Base-by-base conservation (phyloP, 768 basidiomycete species). In the Chlorophyllum brunneum region DNA sequence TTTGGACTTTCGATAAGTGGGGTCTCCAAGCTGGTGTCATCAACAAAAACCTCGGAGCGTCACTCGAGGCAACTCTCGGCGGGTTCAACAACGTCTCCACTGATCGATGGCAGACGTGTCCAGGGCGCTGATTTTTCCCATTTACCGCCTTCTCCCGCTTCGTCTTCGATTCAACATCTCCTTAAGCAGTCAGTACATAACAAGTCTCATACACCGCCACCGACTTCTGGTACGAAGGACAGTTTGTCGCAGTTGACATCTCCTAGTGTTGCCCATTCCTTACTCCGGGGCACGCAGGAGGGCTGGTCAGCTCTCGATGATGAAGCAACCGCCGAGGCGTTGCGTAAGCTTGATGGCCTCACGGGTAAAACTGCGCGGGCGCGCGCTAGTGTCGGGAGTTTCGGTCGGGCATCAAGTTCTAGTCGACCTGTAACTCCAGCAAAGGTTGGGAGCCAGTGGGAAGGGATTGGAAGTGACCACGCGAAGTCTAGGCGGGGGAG, bases 341-440 rank as follows among this genome's bases (percentile, higher is more conserved):
- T 99, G 30, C 82, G 94, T 49, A 97, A 95, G 69, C 70, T 99
- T 22, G 95, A 99, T 61, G 95, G 95, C 0, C 65, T 97, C 9
- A 80, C 81, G 9, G 86, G 86, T 1, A 89, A 87, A 63, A 83
- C 78, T 31, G 81, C 86, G 8, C 81, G 88, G 42, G 81, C 88
- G 9, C 81, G 91, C 22, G 85, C 88, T 3, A 92, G 91, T 59
- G 73, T 91, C 52, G 78, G 78, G 43, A 91, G 85, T 64, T 76
- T 87, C 43, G 83, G 85, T 56, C 82, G 85, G 16, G 76, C 82
- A 37, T 76, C 79, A 6, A 79, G 77, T 60, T 71, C 77, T 45
- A 88, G 86, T 67, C 81, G 88, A 30, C 86, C 90, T 43, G 81
- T 79, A 3, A 91, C 91, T 2, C 89, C 92, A 27, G 75, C 80